These are phyloP conservation scores for Candida neerlandica DNA, from an alignment of 1,139 yeast species.

Conservation along the genomic window DNA sequence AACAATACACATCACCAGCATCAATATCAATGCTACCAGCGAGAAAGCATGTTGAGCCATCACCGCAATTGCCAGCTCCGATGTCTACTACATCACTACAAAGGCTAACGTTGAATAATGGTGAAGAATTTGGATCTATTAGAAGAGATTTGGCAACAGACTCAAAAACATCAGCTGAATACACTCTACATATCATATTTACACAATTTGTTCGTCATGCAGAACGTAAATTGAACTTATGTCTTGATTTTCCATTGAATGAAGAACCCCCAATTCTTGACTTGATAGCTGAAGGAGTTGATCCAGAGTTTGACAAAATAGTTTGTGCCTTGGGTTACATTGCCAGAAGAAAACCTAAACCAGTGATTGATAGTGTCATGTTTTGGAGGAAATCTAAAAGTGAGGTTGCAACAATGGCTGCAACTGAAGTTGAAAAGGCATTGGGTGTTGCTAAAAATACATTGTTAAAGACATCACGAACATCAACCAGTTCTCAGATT, in stretches of 20 bases:
- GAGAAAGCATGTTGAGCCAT: constrained; percentile 27
- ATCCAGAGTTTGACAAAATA: constrained; percentile 81
- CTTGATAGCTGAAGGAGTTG: constrained; percentile 84
- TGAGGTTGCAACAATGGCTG: constrained; percentile 80
- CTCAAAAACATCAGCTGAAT: constrained; percentile 84
- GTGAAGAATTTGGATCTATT: constrained; percentile 36
- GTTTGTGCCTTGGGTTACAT: constrained; percentile 86
- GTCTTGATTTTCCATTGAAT: constrained; percentile 67
- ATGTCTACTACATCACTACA: constrained; percentile 24
- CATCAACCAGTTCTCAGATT: constrained; percentile 4
- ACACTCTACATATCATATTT: constrained; percentile 89
- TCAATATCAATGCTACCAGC: constrained; percentile 21
- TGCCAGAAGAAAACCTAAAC: constrained; percentile 87
- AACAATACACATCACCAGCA: constrained; percentile 26
- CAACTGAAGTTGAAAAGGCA: constrained; percentile 56
- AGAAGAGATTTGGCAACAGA: constrained; percentile 60
- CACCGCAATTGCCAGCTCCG: constrained; percentile 42
- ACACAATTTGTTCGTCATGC: constrained; percentile 95
- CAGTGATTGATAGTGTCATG: constrained; percentile 97
- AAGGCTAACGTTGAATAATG: constrained; percentile 30
- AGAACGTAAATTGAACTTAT: constrained; percentile 77
- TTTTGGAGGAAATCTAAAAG: constrained; percentile 93
- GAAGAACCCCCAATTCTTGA: constrained; percentile 83
- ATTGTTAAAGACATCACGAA: constrained; percentile 13
- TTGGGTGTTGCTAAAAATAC: constrained; percentile 25